Base-by-base conservation (phyloP, 371 early-diverging fungal genomes). In the Syncephalastrum monosporum region DNA sequence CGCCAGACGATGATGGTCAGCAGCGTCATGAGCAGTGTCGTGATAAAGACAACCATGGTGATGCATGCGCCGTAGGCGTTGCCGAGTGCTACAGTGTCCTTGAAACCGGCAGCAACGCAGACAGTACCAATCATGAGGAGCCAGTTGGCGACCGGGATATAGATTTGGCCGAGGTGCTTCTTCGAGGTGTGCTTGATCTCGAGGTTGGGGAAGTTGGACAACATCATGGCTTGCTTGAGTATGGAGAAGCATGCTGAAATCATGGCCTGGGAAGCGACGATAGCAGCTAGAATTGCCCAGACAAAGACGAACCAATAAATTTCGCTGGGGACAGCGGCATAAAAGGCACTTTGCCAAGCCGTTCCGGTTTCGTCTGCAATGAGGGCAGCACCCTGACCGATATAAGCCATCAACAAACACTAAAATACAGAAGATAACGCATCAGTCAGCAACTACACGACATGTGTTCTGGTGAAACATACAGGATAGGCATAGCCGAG, bases 181-280 rank as follows among this genome's bases (percentile, higher is more conserved):
- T 56, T 47, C 15, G 68, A 74, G 4, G 77, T 77, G 55, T 85
- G 83, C 10, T 75, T 56, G 15, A 81, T 68, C 42, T 69, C 56
- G 29, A 83, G 61, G 50, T 72, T 72, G 8, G 85, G 85, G 47
- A 85, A 81, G 50, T 71, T 71, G 13, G 72, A 62, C 1, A 85
- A 71, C 3, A 75, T 72, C 64, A 85, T 82, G 4, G 77, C 81
- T 56, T 84, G 85, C 62, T 73, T 73, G 41, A 84, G 69, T 25
- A 84, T 64, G 6, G 79, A 74, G 60, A 82, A 82, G 46, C 79
- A 75, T 15, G 74, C 82, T 16, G 76, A 72, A 24, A 84, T 79
- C 61, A 79, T 75, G 7, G 83, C 81, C 53, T 84, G 85, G 12
- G 82, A 82, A 13, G 82, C 82, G n/a, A 84, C 75, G 29, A 82